Evolutionary conservation across 441 rosid genomes (phyloP), one percentile per base, ranked within the genome.

Genomic region (Adansonia gregorii): DNA sequence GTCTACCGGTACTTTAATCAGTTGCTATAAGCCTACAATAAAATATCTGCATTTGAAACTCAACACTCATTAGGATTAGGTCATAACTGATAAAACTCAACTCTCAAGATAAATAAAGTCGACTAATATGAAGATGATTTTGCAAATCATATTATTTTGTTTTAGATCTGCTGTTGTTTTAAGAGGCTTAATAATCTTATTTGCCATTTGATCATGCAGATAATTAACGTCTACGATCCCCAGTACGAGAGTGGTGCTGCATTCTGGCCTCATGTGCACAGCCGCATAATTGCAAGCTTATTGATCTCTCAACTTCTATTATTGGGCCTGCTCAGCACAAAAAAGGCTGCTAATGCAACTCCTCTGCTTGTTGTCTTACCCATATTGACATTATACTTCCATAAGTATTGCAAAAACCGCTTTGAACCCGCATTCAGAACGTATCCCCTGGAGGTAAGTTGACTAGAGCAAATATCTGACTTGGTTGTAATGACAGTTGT

Each of bases 211-310:
- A 70, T 72, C 72, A 59, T 67, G 89, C 92, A 95, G 99, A 86
- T 95, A 70, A 88, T 95, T 48, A 95, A 93, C 76, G 99, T 95
- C 60, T 95, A 93, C 87, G 87, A 90, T 79, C 98, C 90, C 83
- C 91, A 84, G 48, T 95, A 95, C 35, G 99, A 95, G 82, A 93
- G 99, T 77, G 96, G 91, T 35, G 98, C 92, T 58, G 99, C 99
- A n/a, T 95, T 95, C 84, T 95, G 99, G 99, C 99, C 99, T 0
- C 99, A 95, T 20, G 91, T 95, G 78, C 98, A 95, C 81, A 89
- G 92, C 79, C 90, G 98, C 75, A 91, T 95, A 73, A 72, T 93
- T 3, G 97, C 93, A 8, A 87, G 98, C 88, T 85, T 95, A 80
- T 73, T 95, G 89, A 91, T 93, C 83, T 94, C 97, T 78, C 98